Evolutionary conservation across 805 yeast genomes (phyloP).

Genomic region (Metschnikowia corniflorae): DNA sequence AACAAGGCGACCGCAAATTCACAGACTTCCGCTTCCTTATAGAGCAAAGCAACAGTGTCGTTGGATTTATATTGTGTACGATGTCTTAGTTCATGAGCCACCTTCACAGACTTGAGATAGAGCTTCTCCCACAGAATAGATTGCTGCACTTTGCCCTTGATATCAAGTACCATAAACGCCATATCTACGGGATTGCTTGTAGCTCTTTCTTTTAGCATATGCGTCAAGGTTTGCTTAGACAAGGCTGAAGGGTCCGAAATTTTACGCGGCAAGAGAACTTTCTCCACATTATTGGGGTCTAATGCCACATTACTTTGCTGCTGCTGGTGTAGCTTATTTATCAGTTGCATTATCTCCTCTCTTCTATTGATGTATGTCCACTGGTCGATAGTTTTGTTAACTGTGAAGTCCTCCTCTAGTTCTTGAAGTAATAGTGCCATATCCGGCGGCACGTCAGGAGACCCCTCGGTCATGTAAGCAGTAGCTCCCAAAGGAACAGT

Average conservation of each 20-base stretch:
- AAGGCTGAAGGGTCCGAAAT: constrained; percentile 21
- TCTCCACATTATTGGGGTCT: constrained; percentile 43
- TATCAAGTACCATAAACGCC: constrained; percentile 71
- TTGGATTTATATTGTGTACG: constrained; percentile 70
- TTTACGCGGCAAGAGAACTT: constrained; percentile 62
- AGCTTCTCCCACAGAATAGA: constrained; percentile 88
- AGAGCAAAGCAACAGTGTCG: constrained; percentile 80
- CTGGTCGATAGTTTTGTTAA: constrained; percentile 41
- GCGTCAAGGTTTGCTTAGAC: constrained; percentile 57
- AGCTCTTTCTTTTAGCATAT: constrained; percentile 72
- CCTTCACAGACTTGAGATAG: constrained; percentile 75
- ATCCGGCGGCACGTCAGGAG: constrained; percentile 43
- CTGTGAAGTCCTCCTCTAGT: constrained; percentile 40
- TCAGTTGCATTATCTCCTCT: constrained; percentile 41
- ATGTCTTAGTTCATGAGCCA: constrained; percentile 78
- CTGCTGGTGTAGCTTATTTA: constrained; percentile 33
- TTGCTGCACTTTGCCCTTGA: constrained; percentile 74
- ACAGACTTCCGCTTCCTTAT: constrained; percentile 76
- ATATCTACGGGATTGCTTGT: constrained; percentile 54
- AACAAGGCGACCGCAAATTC: constrained; percentile 84
- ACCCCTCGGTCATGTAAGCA: constrained; percentile 13
- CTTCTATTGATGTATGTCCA: constrained; percentile 45
- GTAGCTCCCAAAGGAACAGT: constrained; percentile 12
- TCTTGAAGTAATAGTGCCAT: constrained; percentile 41
- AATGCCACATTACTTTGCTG: constrained; percentile 23